A percentile compares a stretch with the other conserved stretches of the same genome.
Evolutionary conservation across 768 basidiomycete species (phyloP).

Genomic region (Ephemerocybe angulata): DNA sequence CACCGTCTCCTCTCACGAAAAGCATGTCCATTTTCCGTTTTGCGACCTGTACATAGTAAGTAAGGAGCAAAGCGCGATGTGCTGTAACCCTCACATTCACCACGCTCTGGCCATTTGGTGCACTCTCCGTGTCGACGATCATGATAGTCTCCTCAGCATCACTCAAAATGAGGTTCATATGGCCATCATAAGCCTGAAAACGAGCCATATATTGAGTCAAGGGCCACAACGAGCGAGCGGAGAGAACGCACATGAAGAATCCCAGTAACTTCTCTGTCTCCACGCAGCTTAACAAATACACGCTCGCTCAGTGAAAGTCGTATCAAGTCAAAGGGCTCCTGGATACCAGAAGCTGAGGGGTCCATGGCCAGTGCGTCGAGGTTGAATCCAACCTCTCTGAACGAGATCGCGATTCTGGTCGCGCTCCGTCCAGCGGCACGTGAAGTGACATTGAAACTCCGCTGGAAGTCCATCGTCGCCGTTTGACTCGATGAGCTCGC

Average conservation of each 20-base stretch:
- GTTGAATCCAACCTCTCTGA: background rate
- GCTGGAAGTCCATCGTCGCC: slow-evolving; percentile 6
- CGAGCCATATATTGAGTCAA: slow-evolving; percentile 5
- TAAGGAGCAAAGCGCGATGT: background rate
- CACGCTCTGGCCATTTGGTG: slow-evolving; percentile 49
- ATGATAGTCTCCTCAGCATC: slow-evolving; percentile 98
- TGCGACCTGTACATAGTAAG: slow-evolving; percentile 54
- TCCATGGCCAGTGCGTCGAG: slow-evolving; percentile 49
- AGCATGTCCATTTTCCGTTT: slow-evolving; percentile 97
- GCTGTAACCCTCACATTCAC: slow-evolving; percentile 51
- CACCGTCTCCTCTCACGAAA: slow-evolving; percentile 95
- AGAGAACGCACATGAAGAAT: slow-evolving; percentile 75
- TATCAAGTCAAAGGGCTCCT: slow-evolving; percentile 97
- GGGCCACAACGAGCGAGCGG: slow-evolving; percentile 9
- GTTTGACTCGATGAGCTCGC: slow-evolving; percentile 7
- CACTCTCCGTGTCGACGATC: slow-evolving; percentile 86
- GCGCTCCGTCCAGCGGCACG: background rate
- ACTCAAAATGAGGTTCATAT: slow-evolving; percentile 98
- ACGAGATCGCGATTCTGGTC: slow-evolving; percentile 14
- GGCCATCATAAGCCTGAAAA: slow-evolving; percentile 95
- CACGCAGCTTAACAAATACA: slow-evolving; percentile 95
- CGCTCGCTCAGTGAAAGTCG: slow-evolving; percentile 94
- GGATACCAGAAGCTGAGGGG: slow-evolving; percentile 67
- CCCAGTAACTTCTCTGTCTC: slow-evolving; percentile 88
- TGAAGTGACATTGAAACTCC: slow-evolving; percentile 22